phyloP scores from a whole-genome alignment of 305 asterid species.

The Fraxinus sp. region DNA sequence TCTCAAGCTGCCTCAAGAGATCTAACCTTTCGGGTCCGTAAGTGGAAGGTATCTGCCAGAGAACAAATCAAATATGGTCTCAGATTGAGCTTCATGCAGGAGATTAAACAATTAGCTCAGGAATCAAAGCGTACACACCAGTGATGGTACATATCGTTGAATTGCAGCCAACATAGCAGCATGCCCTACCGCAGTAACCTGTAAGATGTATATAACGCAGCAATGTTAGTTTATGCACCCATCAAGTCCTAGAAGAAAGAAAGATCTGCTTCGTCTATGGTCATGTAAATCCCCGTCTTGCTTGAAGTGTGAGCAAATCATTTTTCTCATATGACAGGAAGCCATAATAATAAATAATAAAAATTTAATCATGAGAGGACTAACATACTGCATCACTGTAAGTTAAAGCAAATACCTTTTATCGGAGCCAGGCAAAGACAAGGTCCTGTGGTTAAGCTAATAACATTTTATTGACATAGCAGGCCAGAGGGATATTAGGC shows the following conservation, averaged over 20 bases:
- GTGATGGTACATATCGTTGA: conserved; percentile 78
- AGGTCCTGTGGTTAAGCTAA: not conserved
- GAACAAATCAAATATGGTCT: conserved; percentile 2
- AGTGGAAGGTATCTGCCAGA: conserved; percentile 50
- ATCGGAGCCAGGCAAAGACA: not conserved
- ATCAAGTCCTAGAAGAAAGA: conserved; percentile 11
- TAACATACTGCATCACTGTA: not conserved
- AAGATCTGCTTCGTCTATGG: not conserved
- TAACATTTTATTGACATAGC: not conserved
- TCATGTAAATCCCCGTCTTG: not conserved
- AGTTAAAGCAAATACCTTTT: not conserved
- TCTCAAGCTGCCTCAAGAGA: conserved; percentile 76
- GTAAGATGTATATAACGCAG: conserved; percentile 25
- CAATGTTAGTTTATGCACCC: conserved; percentile 26
- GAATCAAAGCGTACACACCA: conserved; percentile 50
- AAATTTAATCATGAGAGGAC: not conserved
- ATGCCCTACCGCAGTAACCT: conserved; percentile 61
- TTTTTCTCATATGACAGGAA: not conserved
- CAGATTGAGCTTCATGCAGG: conserved; percentile 13
- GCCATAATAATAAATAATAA: not conserved
- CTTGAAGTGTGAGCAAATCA: not conserved
- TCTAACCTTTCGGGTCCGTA: conserved; percentile 49
- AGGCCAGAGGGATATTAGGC: not conserved
- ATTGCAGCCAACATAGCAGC: conserved; percentile 78
- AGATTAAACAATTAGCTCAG: conserved; percentile 16